Evolutionary conservation across 257 asterid genomes (phyloP).

Genomic region (Forsythia viridissima): DNA sequence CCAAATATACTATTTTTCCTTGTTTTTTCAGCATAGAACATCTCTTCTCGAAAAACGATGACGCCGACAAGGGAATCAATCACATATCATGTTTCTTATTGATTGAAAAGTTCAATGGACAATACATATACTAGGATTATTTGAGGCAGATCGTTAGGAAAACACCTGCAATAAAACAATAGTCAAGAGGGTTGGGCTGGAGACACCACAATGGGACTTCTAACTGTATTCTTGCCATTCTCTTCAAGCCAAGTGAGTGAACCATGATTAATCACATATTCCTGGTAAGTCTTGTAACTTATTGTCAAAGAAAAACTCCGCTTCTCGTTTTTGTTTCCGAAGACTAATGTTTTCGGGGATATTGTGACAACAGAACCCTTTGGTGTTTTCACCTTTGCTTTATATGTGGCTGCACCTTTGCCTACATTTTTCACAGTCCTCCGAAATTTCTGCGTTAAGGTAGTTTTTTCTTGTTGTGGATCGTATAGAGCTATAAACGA

Average conservation of each 20-base stretch:
- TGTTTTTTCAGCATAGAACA: too few species aligned
- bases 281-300: constrained; percentile 19
- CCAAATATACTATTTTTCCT: too few species aligned
- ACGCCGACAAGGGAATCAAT: too few species aligned
- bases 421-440: constrained; percentile 55
- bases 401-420: constrained; percentile 33
- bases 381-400: constrained; percentile 34
- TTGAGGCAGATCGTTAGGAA: neutral
- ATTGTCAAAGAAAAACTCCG: constrained; percentile 32
- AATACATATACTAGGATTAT: neutral
- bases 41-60: too few species aligned
- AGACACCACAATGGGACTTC: constrained; percentile 52
- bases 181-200: constrained; percentile 22
- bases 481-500: constrained; percentile 42
- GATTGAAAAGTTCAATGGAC: too few species aligned
- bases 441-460: constrained; percentile 23
- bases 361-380: constrained; percentile 26
- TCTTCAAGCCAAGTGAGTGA: constrained; percentile 52
- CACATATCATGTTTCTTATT: neutral
- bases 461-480: constrained; percentile 11
- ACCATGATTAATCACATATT: constrained; percentile 35
- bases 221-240: constrained; percentile 40
- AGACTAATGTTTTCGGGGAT: constrained; percentile 34
- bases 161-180: neutral
- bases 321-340: constrained; percentile 44